Base-by-base conservation (phyloP, 1,139 yeast species). In the Nakaseomyces bracarensis region DNA sequence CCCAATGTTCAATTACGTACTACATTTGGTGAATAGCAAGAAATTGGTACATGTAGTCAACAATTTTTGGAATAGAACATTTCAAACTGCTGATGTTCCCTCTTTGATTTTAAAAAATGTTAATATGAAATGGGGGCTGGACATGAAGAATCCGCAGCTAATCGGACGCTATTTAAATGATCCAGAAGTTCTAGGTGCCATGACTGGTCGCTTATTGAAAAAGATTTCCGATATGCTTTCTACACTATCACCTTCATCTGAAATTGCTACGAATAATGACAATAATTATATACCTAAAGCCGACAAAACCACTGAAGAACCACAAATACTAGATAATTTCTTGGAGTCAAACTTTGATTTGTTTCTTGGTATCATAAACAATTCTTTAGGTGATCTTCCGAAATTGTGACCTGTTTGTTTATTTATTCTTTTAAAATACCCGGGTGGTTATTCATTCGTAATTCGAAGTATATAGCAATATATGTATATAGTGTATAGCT, bases 71-170 rank as follows among this genome's bases (percentile, higher is more conserved):
- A 42, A 45, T 3, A 41, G 36, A 35, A 43, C 42, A 1, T 41
- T 37, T 19, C 26, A 43, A 29, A 40, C 42, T 3, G 36, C 33
- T 3, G 46, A 42, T n/a, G 43, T 49, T 14, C 48, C 54, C 6
- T 45, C 43, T 16, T 41, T 40, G 4, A 39, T 51, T 2, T 26
- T 43, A 8, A 41, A 45, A 16, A 44, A 42, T 27, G 22, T 51
- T 7, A 44, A 44, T 26, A 37, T 48, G 42, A 51, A 51, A 40
- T 51, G 55, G 55, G 55, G 53, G 11, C 22, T 49, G n/a, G 45
- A 48, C 14, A 42, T 46, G 4, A 42, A 38, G 14, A 42, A 40
- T 19, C 39, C 46, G 1, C 36, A 42, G 29, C 31, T 44, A 9
- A 36, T 50, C 4, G 33, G 35, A 15, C 34, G 44, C 4, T 33